phyloP scores from a whole-genome alignment of 257 asterid genomes.

The Solanum tacnaense region DNA sequence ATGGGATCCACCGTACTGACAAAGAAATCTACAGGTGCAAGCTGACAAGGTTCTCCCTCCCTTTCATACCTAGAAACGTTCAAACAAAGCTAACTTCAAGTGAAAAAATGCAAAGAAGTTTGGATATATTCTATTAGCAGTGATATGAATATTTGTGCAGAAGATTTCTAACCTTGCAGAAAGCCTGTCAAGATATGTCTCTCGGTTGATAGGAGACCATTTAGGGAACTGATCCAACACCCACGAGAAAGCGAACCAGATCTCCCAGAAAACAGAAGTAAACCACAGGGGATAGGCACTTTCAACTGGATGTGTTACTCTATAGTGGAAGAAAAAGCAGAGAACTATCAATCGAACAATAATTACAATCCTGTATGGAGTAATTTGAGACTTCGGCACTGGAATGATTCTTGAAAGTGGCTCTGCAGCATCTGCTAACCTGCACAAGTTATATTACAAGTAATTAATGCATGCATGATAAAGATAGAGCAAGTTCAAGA shows the following conservation, averaged over 20 bases:
- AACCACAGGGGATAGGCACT: conserved; percentile 88
- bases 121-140: not conserved
- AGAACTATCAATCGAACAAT: conserved; percentile 67
- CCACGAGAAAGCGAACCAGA: conserved; percentile 98
- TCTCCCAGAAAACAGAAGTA: conserved; percentile 90
- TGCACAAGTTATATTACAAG: conserved; percentile 22
- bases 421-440: conserved; percentile 59
- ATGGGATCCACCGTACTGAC: conserved; percentile 98
- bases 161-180: conserved; percentile 55
- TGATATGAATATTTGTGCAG: not conserved
- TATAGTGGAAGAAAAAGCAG: conserved; percentile 72
- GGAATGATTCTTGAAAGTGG: conserved; percentile 73
- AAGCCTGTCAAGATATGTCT: conserved; percentile 61
- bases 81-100: not conserved
- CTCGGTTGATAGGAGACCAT: conserved; percentile 82
- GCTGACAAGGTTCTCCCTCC: conserved; percentile 71
- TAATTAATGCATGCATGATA: not conserved
- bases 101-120: not conserved
- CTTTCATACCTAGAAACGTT: conserved; percentile 57
- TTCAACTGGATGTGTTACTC: conserved; percentile 89
- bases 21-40: conserved; percentile 90
- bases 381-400: conserved; percentile 59
- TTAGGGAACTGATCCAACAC: conserved; percentile 97
- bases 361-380: conserved; percentile 67
- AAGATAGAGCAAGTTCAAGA: not conserved